Conservation (phyloP, 495 filamentous ascomycete species). For the Penicillium salamii region DNA sequence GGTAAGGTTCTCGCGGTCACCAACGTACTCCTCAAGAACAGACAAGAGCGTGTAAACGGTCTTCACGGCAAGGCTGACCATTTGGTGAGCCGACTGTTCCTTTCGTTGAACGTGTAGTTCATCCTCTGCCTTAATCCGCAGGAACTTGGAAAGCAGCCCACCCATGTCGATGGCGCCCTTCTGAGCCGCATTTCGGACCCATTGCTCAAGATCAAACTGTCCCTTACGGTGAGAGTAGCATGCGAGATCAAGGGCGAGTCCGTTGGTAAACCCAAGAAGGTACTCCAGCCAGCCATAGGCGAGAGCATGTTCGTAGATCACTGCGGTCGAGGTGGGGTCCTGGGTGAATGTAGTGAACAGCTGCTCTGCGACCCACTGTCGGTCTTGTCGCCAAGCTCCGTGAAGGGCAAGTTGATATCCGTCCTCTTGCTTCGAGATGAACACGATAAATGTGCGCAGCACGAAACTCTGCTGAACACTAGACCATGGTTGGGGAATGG, state of each 20-base stretch:
- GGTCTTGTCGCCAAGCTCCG: conserved; percentile 85
- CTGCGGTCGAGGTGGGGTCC: conserved; percentile 69
- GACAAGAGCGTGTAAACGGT: conserved; percentile 81
- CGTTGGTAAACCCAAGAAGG: conserved; percentile 68
- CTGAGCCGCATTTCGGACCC: conserved; percentile 66
- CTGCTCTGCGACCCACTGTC: conserved; percentile 72
- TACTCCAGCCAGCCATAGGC: conserved; percentile 80
- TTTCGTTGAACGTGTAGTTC: conserved; percentile 68
- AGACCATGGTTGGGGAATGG: conserved; percentile 64
- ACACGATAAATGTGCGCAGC: conserved; percentile 57
- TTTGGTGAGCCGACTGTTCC: conserved; percentile 57
- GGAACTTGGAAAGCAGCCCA: conserved; percentile 64
- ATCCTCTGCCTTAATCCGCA: conserved; percentile 77
- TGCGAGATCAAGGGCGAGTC: conserved; percentile 84
- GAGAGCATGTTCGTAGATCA: conserved; percentile 78
- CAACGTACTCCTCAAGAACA: conserved; percentile 66
- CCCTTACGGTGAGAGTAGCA: conserved; percentile 83
- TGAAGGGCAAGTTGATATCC: conserved; percentile 82
- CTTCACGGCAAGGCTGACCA: conserved; percentile 73
- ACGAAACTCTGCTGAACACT: conserved; percentile 60
- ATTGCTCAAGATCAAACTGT: conserved; percentile 74
- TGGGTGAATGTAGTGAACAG: conserved; percentile 75
- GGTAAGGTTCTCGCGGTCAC: conserved; percentile 54
- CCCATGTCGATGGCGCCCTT: conserved; percentile 59
- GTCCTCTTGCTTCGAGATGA: conserved; percentile 59